Conservation (phyloP, 768 basidiomycete genomes). For the Tylopilus felleus region DNA sequence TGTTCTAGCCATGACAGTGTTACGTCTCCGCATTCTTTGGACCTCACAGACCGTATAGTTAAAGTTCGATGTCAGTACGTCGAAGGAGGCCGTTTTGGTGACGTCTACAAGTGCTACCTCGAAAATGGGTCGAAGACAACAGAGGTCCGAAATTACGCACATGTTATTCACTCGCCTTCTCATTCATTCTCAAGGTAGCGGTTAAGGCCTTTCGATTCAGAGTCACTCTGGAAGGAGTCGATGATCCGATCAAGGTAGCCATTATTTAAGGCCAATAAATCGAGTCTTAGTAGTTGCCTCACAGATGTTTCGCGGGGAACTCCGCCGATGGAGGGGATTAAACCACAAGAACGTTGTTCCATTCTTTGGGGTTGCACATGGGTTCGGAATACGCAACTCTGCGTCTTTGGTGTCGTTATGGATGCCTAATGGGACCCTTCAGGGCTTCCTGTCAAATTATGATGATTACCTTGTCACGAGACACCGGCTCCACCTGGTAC, state of each 20-base stretch:
- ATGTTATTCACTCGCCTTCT: not conserved
- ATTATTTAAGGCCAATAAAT: too few species aligned
- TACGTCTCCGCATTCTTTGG: not conserved
- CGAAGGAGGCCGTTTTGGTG: conserved; percentile 7
- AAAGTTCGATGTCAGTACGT: not conserved
- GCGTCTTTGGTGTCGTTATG: conserved; percentile 4
- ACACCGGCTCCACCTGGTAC: not conserved
- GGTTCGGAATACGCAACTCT: conserved; percentile 22
- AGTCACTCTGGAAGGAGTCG: not conserved
- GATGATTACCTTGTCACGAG: not conserved
- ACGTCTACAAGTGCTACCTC: conserved; percentile 12
- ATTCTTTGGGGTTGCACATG: conserved; percentile 19
- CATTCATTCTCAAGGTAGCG: conserved; percentile 9
- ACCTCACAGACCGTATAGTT: conserved; percentile 3
- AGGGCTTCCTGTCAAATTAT: conserved; percentile 12
- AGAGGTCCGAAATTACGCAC: not conserved
- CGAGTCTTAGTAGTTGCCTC: not conserved
- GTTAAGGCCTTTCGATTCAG: conserved; percentile 19
- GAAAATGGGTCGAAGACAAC: not conserved
- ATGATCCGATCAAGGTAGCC: not conserved
- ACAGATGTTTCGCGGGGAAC: conserved; percentile 19
- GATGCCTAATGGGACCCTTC: conserved; percentile 9
- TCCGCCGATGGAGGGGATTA: conserved; percentile 23
- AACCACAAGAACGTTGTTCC: conserved; percentile 25
- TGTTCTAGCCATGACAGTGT: not conserved